Evolutionary conservation across 2,329 filamentous ascomycete species (phyloP), one percentile per base, ranked within the genome.

Genomic region (Endothia cerciana): DNA sequence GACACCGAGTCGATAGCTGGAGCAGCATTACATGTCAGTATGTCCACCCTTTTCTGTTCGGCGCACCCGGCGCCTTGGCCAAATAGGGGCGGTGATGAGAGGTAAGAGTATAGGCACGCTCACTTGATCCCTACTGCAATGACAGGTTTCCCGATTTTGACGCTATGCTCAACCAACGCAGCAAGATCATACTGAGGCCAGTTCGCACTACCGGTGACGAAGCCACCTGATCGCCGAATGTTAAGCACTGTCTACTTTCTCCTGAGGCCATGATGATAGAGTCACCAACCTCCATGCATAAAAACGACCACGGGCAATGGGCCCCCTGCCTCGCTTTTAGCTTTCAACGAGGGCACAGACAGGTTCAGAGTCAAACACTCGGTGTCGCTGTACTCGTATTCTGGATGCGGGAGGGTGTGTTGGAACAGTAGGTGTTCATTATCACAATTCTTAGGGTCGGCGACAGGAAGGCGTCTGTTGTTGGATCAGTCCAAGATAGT

Each of bases 281-380:
- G 30, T 22, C 17, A 55, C 51, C 10, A 7, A 55, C 84, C 83
- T 0, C 84, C 84, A 66, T 86, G 83, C 4, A 87, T 78, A 68
- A 84, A 85, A 1, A 83, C 77, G 47, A 85, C 76, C 0, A 86
- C 83, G 0, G 84, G 84, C 2, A 85, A 73, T 6, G 77, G 78
- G 15, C 73, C 72, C 4, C 63, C 0, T 41, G 60, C 11, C 56
- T 59, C 6, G 30, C 55, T 49, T 19, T 51, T 22, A 10, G 38
- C 55, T 1, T 72, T 64, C n/a, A 45, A 53, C 15, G 65, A 68
- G 7, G 84, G 83, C 0, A 81, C 75, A 0, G 81, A 80, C 58
- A 87, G 80, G 66, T 85, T 85, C 22, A 86, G 72, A 59, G 83
- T 85, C 30, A 87, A 73, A 40, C 83, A 80, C 60, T 85, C 80